Evolutionary conservation across 2,329 filamentous ascomycete genomes (phyloP), one percentile per base, ranked within the genome.

Genomic region (Gnomoniopsis smithogilvyi): DNA sequence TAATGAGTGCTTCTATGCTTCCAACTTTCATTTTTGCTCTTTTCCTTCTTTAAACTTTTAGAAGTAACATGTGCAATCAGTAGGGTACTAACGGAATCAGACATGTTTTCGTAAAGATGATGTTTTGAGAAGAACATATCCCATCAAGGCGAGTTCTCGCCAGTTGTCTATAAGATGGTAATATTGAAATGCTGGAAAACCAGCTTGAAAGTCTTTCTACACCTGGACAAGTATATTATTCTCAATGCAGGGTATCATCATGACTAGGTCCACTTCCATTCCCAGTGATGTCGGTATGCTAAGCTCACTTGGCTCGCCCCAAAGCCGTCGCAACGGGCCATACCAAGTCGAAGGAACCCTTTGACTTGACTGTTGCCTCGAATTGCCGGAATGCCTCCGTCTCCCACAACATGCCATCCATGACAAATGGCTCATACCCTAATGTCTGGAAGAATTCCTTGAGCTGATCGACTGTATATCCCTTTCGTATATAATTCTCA

Each of bases 391-490:
- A 56, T 12, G 47, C 47, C 3, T 56, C 54, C 17, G 47, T 56
- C 22, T 56, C 46, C 54, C 54, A 56, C 1, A 56, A n/a, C 8
- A 17, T 33, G 17, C 54, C 54, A 17, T 56, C 46, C 54, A 56
- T 56, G 34, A 56, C 47, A 33, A 56, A 56, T 4, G 54, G 17
- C 54, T 56, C 54, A 33, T 56, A 56, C 6, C 54, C 54, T 6
- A 56, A 47, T 8, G 54, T 56, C 34, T 56, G 54, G 14, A 56
- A 51, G n/a, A 56, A 56, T 12, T 56, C 54, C 54, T 56, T 56
- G 21, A 56, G 54, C 14, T 56, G 54, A 19, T 56, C 54, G 14
- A 56, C 22, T 3, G 46, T 21, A 19, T 56, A 56, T 6, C 14
- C 34, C n/a, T 49, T 56, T 17, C 54, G 24, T n/a, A 43, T 49